These are phyloP conservation scores for Sicyos baderoa DNA, from an alignment of 306 rosid species.

Conservation along the genomic window DNA sequence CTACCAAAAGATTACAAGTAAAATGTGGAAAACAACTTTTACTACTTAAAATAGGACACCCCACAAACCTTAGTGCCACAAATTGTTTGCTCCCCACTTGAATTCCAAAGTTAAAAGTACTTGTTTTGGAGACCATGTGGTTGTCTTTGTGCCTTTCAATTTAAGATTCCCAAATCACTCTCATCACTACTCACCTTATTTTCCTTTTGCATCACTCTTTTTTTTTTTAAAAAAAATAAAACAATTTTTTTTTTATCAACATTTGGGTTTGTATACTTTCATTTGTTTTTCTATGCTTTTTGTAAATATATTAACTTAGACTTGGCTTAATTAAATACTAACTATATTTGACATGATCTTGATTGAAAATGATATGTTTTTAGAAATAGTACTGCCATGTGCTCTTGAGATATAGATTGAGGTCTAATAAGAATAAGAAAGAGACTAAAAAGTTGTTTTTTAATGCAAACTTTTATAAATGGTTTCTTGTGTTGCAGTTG, in stretches of 20 bases:
- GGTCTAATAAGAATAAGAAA: not conserved
- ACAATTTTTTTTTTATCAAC: not conserved
- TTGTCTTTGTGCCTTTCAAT: conserved; percentile 10
- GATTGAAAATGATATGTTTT: no score
- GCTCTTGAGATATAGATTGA: not conserved
- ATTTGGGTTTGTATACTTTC: not conserved
- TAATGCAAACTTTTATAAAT: not conserved
- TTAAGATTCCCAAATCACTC: conserved; percentile 11
- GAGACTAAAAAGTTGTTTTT: not conserved
- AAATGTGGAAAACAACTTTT: conserved; percentile 9
- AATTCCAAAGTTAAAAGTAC: conserved; percentile 11
- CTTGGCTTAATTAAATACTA: not conserved
- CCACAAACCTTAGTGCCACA: conserved; percentile 7
- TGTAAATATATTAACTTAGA: not conserved
- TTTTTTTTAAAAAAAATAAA: no score
- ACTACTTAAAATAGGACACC: conserved; percentile 13
- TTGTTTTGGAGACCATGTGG: conserved; percentile 15
- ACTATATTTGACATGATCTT: not conserved
- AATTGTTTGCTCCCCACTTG: conserved; percentile 15
- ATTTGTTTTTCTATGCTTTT: not conserved
- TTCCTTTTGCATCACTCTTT: not conserved
- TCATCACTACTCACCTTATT: not conserved
- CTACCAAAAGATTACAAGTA: not conserved
- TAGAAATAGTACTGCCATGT: not conserved
- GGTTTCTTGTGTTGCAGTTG: not conserved